Conservation (phyloP, 1,139 yeast species). For the Yamadazyma spencermartinsiae region DNA sequence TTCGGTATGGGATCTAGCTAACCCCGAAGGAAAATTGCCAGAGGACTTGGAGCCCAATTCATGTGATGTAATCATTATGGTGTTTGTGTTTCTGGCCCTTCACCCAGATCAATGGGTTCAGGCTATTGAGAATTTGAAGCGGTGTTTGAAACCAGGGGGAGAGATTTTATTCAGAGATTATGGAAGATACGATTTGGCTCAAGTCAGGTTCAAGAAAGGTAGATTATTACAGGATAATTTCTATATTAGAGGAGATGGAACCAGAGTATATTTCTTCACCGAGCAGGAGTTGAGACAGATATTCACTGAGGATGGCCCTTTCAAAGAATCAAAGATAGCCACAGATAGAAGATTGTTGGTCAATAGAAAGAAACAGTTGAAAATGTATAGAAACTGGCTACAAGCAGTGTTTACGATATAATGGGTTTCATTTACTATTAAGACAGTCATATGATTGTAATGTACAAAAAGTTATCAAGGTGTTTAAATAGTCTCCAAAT, state of each 20-base stretch:
- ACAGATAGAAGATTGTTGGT: constrained; percentile 90
- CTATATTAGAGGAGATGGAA: constrained; percentile 96
- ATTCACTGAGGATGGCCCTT: constrained; percentile 60
- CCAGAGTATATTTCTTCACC: constrained; percentile 94
- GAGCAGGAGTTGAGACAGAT: constrained; percentile 84
- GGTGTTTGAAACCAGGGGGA: constrained; percentile 90
- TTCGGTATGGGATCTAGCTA: constrained; percentile 94
- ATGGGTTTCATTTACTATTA: neutral
- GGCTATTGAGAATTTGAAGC: constrained; percentile 69
- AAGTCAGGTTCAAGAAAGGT: constrained; percentile 87
- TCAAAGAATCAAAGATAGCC: constrained; percentile 72
- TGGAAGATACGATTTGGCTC: constrained; percentile 95
- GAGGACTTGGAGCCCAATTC: constrained; percentile 80
- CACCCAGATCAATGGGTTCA: constrained; percentile 89
- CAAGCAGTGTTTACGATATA: constrained; percentile 75
- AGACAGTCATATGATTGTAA: constrained; percentile 35
- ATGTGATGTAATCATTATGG: constrained; percentile 89
- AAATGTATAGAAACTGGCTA: constrained; percentile 97
- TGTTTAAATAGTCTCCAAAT: constrained; percentile 57
- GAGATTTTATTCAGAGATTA: constrained; percentile 87
- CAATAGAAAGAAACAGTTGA: constrained; percentile 85
- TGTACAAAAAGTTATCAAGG: constrained; percentile 77
- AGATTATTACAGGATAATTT: constrained; percentile 88
- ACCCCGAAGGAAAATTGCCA: constrained; percentile 71
- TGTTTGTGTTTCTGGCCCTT: constrained; percentile 89